Percentiles rank a stretch among this genome's conserved stretches.
Conservation (phyloP, 2,329 filamentous ascomycete species). For the Neopestalotiopsis sp. region DNA sequence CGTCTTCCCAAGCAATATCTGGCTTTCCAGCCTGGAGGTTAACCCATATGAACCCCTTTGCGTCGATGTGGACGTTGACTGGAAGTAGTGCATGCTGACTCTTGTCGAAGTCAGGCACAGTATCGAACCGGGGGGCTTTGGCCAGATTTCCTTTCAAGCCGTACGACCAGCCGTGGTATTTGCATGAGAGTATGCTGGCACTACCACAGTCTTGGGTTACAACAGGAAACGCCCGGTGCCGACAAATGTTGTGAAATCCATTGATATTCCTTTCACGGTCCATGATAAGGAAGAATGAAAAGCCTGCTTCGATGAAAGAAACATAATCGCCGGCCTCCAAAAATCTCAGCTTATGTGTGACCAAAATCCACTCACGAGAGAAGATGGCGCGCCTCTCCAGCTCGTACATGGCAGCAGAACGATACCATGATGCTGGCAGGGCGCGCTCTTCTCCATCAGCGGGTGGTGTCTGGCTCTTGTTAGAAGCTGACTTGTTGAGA, state of each 20-base stretch:
- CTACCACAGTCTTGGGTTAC: constrained; percentile 56
- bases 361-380: not conserved
- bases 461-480: not conserved
- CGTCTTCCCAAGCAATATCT: not conserved
- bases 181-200: constrained; percentile 60
- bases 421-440: constrained; percentile 6
- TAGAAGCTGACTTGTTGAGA: not conserved
- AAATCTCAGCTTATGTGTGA: constrained; percentile 8
- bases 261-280: not conserved
- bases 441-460: not conserved
- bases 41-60: not conserved
- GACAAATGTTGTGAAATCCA: constrained; percentile 65
- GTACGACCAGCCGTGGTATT: constrained; percentile 69
- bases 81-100: not conserved
- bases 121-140: constrained; percentile 65
- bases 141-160: constrained; percentile 61
- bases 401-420: constrained; percentile 7
- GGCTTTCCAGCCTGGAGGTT: not conserved
- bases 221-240: constrained; percentile 65
- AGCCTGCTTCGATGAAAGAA: not conserved
- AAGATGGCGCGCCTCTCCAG: constrained; percentile 2
- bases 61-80: not conserved
- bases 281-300: not conserved
- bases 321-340: not conserved
- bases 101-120: constrained; percentile 59